These are phyloP conservation scores for Tilletiopsis washingtonensis DNA, from an alignment of 1,284 basidiomycete genomes.

Conservation along the genomic window DNA sequence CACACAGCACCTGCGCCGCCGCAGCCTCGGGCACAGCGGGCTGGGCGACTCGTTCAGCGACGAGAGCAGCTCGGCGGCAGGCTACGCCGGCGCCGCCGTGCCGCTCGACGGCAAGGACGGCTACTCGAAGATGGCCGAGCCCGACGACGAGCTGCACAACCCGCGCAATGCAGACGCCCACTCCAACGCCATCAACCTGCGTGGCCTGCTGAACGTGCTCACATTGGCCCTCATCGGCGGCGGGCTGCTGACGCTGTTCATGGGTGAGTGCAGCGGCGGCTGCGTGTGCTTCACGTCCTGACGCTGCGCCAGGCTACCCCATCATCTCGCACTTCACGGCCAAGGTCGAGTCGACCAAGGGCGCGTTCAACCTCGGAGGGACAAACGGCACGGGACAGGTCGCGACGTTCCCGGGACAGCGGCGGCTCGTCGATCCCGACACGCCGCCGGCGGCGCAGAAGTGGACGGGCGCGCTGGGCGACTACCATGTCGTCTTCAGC, in stretches of 20 bases:
- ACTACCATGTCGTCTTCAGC: constrained; percentile 55
- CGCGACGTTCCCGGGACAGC: constrained; percentile 18
- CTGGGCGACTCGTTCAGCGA: neutral
- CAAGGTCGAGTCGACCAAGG: constrained; percentile 6
- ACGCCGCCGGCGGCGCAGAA: constrained; percentile 20
- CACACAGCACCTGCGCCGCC: neutral
- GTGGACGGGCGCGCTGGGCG: constrained; percentile 10
- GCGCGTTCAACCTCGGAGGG: constrained; percentile 60
- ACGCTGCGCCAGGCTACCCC: constrained; percentile 18
- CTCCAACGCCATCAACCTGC: constrained; percentile 5
- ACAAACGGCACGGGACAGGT: constrained; percentile 45
- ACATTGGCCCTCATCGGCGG: constrained; percentile 29
- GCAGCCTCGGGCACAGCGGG: neutral
- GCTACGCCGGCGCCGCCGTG: neutral
- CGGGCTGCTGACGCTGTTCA: constrained; percentile 38
- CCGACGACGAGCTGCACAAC: constrained; percentile 6
- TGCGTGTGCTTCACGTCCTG: constrained; percentile 13
- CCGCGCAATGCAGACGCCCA: constrained; percentile 2
- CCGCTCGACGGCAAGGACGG: neutral
- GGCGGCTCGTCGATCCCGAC: constrained; percentile 28
- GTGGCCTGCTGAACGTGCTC: constrained; percentile 33
- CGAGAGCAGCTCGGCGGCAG: neutral
- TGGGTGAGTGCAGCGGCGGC: too few species aligned
- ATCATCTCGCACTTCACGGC: constrained; percentile 14
- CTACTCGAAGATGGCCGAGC: constrained; percentile 2